Base-by-base conservation (phyloP, 192 early-diverging fungal genomes). In the Allomyces macrogynus region DNA sequence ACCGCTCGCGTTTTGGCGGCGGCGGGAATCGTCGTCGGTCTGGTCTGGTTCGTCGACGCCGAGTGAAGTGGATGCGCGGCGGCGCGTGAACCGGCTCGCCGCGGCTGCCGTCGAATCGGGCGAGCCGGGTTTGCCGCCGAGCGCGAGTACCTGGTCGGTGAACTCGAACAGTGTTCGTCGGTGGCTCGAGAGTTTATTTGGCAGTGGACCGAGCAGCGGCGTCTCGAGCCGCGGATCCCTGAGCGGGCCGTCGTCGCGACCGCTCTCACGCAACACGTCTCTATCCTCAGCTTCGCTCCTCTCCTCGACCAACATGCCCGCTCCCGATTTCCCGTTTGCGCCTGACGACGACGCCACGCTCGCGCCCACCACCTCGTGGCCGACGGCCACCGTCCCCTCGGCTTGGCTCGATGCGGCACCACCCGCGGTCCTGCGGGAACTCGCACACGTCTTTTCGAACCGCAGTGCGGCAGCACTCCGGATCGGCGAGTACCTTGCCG, bases 391-490 rank as follows among this genome's bases (percentile, higher is more conserved):
- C 4, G 61, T 25, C 26, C 23, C 61, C 24, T 10, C 26, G 61
- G 11, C 12, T 0, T 16, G 16, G 61, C 12, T 62, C 16, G 61
- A 18, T 24, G 61, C 23, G 61, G n/a, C 23, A 3, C 23, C 26
- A 14, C 61, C 16, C 2, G 24, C 68, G 64, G 43, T 65, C 64
- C 43, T 40, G n/a, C 4, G 70, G 44, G 60, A 61, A 14, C 73
- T 76, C 23, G 68, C 64, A 49, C 64, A 68, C 60, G 77, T 75
- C 9, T 60, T 73, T 10, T 61, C 68, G 25, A 71, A 74, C 65
- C 84, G 63, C 64, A 24, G 65, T 4, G 76, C 76, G 18, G 61
- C 75, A 16, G 25, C 72, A 26, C 72, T 78, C 71, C 11, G 70
- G 68, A 16, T 74, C 66, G 60, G 73, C 74, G n/a, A 67, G 72